Evolutionary conservation across 1,284 basidiomycete genomes (phyloP).

Genomic region (Meripilus lineatus): DNA sequence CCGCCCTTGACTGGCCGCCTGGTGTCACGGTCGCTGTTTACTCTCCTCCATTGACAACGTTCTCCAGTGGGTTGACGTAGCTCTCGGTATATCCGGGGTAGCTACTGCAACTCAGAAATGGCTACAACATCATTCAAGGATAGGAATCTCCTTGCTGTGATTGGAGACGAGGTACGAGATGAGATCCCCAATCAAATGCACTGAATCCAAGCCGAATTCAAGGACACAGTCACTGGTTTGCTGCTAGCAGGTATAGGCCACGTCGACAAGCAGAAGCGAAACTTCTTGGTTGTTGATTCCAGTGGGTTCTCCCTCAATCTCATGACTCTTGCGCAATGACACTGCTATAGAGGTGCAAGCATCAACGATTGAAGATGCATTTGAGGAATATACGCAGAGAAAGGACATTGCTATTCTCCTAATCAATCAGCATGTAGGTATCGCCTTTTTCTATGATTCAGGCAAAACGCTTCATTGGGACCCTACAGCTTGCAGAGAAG

Average conservation of each 20-base stretch:
- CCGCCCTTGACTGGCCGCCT: no score
- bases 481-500: slow-evolving; percentile 84
- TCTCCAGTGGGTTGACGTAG: no score
- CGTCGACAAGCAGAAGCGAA: slow-evolving; percentile 88
- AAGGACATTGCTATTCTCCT: slow-evolving; percentile 93
- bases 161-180: slow-evolving; percentile 83
- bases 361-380: slow-evolving; percentile 82
- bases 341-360: slow-evolving; percentile 74
- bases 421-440: slow-evolving; percentile 92
- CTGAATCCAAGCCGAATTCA: no score
- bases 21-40: no score
- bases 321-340: slow-evolving; percentile 3
- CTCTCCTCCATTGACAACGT: no score
- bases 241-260: slow-evolving; percentile 91
- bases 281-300: slow-evolving; percentile 88
- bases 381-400: slow-evolving; percentile 89
- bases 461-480: background rate
- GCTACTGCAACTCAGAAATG: no score
- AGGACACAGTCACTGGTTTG: slow-evolving; percentile 95
- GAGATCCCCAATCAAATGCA: background rate
- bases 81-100: no score
- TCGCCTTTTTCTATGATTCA: background rate
- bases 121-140: slow-evolving; percentile 67
- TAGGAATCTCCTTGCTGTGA: slow-evolving; percentile 85
- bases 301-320: slow-evolving; percentile 49